Percentiles rank a stretch among this genome's conserved stretches.
Evolutionary conservation across 805 yeast species (phyloP).

Genomic region (Blastobotrys chiropterorum): DNA sequence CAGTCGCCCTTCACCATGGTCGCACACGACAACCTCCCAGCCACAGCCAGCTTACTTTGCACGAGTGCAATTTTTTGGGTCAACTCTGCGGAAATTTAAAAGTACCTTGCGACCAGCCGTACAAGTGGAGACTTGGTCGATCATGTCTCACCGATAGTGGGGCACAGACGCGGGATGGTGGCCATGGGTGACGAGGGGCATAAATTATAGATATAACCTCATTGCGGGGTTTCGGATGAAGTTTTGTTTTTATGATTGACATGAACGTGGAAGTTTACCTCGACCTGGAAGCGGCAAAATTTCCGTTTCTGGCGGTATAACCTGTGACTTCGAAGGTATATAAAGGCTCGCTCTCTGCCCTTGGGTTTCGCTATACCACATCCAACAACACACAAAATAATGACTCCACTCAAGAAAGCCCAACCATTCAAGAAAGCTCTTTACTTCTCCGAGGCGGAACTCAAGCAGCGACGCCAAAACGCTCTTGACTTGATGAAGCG

Average conservation of each 20-base stretch:
- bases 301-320: not conserved
- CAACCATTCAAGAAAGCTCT: constrained; percentile 7
- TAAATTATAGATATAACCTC: too few relatives aligned
- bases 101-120: not conserved
- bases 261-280: not conserved
- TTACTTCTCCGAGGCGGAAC: constrained; percentile 4
- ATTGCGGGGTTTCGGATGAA: too few relatives aligned
- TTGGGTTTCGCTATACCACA: not conserved
- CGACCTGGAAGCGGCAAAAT: not conserved
- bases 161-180: not conserved
- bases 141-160: not conserved
- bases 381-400: not conserved
- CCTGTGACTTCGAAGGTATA: not conserved
- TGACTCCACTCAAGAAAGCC: constrained; percentile 3
- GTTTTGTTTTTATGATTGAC: not conserved
- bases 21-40: too few relatives aligned
- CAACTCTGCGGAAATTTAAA: not conserved
- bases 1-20: too few relatives aligned
- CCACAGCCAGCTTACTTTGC: not conserved
- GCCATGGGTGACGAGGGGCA: not conserved
- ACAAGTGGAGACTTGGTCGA: not conserved
- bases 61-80: not conserved
- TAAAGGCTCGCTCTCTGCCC: too few relatives aligned
- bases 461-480: constrained; percentile 1
- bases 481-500: constrained; percentile 5